A percentile compares a stretch with the other conserved stretches of the same genome.
Conservation (phyloP, 2,329 filamentous ascomycete genomes). For the Colletotrichum sp. region DNA sequence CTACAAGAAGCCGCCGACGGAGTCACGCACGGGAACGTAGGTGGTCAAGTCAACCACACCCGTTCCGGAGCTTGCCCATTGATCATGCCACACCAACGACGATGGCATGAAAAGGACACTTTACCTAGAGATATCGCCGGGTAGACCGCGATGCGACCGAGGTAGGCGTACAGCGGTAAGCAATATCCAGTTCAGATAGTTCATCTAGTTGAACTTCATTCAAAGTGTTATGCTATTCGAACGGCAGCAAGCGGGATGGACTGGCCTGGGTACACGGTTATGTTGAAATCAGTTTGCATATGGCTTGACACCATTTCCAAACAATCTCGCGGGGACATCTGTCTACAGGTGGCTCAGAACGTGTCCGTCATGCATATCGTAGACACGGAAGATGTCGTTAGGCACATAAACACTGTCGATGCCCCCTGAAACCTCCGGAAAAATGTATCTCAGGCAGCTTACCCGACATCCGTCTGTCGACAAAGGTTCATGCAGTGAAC, state of each 20-base stretch:
- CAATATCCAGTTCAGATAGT: neutral
- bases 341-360: neutral
- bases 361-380: neutral
- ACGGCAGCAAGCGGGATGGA: neutral
- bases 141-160: neutral
- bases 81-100: neutral
- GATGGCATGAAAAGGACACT: neutral
- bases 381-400: neutral
- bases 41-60: neutral
- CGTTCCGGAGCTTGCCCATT: neutral
- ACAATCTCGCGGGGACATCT: neutral
- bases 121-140: neutral
- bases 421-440: neutral
- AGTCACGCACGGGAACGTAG: neutral
- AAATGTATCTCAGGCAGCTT: neutral
- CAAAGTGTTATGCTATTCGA: neutral
- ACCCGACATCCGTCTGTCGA: neutral
- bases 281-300: rapidly evolving
- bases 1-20: neutral
- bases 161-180: neutral
- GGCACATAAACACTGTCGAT: neutral
- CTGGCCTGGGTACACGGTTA: neutral
- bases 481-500: neutral
- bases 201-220: neutral
- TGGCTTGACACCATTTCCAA: rapidly evolving